These are phyloP conservation scores for Aspergillus nanangensis DNA, from an alignment of 495 filamentous ascomycete genomes.

Conservation along the genomic window DNA sequence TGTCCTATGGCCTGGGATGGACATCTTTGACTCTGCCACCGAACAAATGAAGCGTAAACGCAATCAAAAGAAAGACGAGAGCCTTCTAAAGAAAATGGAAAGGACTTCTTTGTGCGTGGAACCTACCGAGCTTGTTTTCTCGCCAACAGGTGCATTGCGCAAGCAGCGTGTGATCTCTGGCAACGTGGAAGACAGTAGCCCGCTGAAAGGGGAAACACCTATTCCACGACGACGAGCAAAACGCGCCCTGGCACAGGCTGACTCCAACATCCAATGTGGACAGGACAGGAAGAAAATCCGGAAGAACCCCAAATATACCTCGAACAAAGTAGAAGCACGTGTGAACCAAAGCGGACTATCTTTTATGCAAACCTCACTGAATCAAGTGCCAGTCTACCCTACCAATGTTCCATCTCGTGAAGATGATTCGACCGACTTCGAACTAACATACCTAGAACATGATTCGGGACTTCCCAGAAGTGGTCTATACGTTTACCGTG, in stretches of 20 bases:
- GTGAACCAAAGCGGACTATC: conserved; percentile 1
- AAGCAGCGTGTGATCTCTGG: conserved; percentile 55
- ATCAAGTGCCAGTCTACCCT: conserved; percentile 4
- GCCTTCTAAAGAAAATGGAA: conserved; percentile 66
- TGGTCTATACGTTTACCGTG: conserved; percentile 34
- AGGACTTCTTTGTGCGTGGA: conserved; percentile 61
- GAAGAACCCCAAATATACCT: conserved; percentile 9
- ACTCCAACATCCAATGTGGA: conserved; percentile 29
- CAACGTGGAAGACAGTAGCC: conserved; percentile 48
- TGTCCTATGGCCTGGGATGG: conserved; percentile 77
- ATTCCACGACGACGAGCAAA: conserved; percentile 30
- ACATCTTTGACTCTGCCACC: conserved; percentile 80
- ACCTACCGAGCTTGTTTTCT: conserved; percentile 68
- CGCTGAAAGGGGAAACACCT: conserved; percentile 45
- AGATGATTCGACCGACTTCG: conserved; percentile 28
- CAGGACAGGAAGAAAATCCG: conserved; percentile 24
- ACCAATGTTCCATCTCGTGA: conserved; percentile 6
- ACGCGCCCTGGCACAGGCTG: conserved; percentile 20
- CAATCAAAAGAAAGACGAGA: conserved; percentile 81
- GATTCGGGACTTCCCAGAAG: conserved; percentile 14
- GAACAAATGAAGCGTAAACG: conserved; percentile 70
- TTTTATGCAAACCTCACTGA: conserved; percentile 2
- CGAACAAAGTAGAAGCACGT: not conserved
- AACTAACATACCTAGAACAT: conserved; percentile 20
- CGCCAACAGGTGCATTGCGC: conserved; percentile 47